A percentile compares a stretch with the other conserved stretches of the same genome.
Evolutionary conservation across 2,329 filamentous ascomycete genomes (phyloP).

Genomic region (Aspergillus brunneoviolaceus): DNA sequence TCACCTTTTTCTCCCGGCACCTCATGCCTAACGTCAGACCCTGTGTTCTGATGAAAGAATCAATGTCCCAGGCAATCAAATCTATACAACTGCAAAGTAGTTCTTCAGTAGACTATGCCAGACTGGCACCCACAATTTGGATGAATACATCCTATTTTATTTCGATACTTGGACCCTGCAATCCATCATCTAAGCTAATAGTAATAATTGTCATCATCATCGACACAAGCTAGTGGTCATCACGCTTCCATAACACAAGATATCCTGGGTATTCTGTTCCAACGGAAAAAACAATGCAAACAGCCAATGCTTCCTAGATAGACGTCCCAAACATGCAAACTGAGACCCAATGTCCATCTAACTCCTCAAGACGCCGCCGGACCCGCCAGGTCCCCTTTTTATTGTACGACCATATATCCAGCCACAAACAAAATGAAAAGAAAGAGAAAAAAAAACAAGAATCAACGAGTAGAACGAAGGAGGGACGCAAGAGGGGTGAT

Average conservation of each 20-base stretch:
- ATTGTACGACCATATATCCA: constrained; percentile 15
- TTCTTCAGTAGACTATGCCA: too few relatives aligned
- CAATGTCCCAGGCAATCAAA: not conserved
- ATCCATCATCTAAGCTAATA: constrained; percentile 13
- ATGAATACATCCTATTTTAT: not conserved
- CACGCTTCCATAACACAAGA: constrained; percentile 20
- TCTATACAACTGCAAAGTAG: too few relatives aligned
- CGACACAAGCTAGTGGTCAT: constrained; percentile 13
- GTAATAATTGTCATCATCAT: not conserved
- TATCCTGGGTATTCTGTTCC: constrained; percentile 35
- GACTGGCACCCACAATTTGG: not conserved
- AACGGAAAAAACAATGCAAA: constrained; percentile 12
- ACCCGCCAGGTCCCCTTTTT: constrained; percentile 9
- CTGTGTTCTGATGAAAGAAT: not conserved
- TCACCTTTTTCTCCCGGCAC: too few relatives aligned
- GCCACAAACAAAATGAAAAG: constrained; percentile 6
- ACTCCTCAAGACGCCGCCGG: constrained; percentile 13
- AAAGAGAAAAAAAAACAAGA: constrained; percentile 1
- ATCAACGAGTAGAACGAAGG: not conserved
- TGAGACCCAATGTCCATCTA: constrained; percentile 8
- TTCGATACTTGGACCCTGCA: not conserved
- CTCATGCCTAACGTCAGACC: not conserved
- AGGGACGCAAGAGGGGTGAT: not conserved
- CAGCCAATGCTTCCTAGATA: constrained; percentile 20
- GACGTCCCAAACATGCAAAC: constrained; percentile 16